These are phyloP conservation scores for Penicillium sumatraense DNA, from an alignment of 2,329 filamentous ascomycete genomes.

Conservation along the genomic window DNA sequence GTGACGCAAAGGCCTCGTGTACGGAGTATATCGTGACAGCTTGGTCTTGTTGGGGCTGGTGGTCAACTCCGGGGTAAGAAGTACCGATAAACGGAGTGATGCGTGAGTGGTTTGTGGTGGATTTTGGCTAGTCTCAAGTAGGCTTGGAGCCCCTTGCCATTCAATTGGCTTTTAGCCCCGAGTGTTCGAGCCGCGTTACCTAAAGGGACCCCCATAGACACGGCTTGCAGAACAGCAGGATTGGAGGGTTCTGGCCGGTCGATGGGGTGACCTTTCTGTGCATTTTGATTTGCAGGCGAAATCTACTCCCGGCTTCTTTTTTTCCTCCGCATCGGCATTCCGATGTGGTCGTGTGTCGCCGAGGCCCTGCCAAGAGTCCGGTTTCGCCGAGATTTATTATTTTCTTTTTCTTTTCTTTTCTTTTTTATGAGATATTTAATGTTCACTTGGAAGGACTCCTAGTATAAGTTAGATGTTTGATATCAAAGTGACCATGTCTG, in stretches of 20 bases:
- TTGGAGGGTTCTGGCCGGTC: background rate
- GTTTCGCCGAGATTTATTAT: conserved; percentile 17
- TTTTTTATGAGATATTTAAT: background rate
- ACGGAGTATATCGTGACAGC: background rate
- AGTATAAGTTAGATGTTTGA: background rate
- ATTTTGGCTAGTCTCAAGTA: background rate
- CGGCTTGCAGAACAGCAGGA: conserved; percentile 2
- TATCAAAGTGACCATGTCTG: background rate
- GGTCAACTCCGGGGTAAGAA: conserved; percentile 24
- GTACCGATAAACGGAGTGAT: conserved; percentile 26
- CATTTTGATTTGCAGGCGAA: conserved; percentile 18
- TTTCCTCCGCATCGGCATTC: conserved; percentile 27
- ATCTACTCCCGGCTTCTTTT: conserved; percentile 13
- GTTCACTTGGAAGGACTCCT: background rate
- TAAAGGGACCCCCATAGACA: conserved; percentile 1
- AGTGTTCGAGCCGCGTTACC: conserved; percentile 8
- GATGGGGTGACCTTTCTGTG: conserved; percentile 16
- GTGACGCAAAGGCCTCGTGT: conserved; percentile 12
- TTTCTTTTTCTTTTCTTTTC: background rate
- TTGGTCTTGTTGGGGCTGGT: conserved; percentile 10
- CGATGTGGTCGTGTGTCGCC: conserved; percentile 12
- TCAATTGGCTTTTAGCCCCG: conserved; percentile 14
- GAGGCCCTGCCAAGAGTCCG: conserved; percentile 11
- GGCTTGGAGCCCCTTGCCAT: background rate
- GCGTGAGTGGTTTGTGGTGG: background rate